Percentiles rank a stretch among this genome's conserved stretches.
Evolutionary conservation across 345 rosid genomes (phyloP).

Genomic region (Diplotaxis tenuifolia): DNA sequence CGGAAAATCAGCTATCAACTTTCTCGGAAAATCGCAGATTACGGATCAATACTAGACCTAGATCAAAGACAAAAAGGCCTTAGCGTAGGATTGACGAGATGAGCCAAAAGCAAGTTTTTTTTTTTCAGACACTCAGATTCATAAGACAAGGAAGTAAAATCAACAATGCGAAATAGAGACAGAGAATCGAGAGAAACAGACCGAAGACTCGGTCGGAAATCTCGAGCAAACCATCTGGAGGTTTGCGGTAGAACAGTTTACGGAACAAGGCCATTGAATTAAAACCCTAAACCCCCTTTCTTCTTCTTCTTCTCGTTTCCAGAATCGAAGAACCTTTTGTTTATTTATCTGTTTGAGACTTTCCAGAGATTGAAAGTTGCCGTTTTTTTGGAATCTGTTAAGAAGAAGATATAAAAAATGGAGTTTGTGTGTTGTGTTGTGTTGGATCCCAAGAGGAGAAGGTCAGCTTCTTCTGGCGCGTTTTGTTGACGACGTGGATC

Average conservation of each 20-base stretch:
- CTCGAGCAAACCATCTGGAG: slow-evolving; percentile 95
- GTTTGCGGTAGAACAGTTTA: slow-evolving; percentile 75
- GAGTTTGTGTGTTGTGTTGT: neutral
- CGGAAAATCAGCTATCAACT: neutral
- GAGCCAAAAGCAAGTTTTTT: no score
- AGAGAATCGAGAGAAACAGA: slow-evolving; percentile 32
- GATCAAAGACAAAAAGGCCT: neutral
- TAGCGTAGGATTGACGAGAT: no score
- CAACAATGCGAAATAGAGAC: neutral
- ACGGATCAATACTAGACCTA: neutral
- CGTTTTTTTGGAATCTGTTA: slow-evolving; percentile 9
- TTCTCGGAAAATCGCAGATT: neutral
- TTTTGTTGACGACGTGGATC: slow-evolving; percentile 33
- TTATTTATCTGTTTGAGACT: neutral
- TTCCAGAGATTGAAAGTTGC: neutral
- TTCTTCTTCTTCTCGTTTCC: neutral
- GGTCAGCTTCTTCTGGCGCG: slow-evolving; percentile 23
- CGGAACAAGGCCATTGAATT: slow-evolving; percentile 75
- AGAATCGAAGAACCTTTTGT: neutral
- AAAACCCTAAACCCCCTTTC: slow-evolving; percentile 1
- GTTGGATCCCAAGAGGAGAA: slow-evolving; percentile 9
- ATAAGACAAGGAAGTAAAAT: neutral
- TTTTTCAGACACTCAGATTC: neutral
- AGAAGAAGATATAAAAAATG: neutral
- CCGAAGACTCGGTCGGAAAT: slow-evolving; percentile 84